Evolutionary conservation across 2,329 filamentous ascomycete species (phyloP), one percentile per base, ranked within the genome.

Genomic region (Fusarium globosum): DNA sequence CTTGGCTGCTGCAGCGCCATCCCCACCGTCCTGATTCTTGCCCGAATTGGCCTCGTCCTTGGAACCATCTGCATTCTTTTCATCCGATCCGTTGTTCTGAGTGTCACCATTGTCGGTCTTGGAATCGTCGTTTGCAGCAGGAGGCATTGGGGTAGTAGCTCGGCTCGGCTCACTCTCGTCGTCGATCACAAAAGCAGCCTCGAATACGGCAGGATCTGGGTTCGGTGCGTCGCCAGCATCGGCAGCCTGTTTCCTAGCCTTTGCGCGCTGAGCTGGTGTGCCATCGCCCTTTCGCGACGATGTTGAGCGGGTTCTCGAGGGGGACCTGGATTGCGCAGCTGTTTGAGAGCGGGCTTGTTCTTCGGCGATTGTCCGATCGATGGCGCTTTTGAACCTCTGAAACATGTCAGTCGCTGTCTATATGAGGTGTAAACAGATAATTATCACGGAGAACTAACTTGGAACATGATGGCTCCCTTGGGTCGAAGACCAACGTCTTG

Each of bases 331-430:
- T 59, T 86, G 85, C 10, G 86, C 81, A 71, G 86, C 76, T 57
- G 86, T 83, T 79, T 89, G 89, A 80, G 95, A 93, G 66, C 94
- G 92, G 65, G 94, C 93, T 83, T 97, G 94, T 84, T 98, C 95
- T 84, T 97, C 94, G 78, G 94, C 93, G 79, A 98, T 96, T 78
- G 92, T 92, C 78, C 91, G 91, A 81, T 97, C 94, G 81, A 97
- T 94, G 68, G 93, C 93, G 78, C 92, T 93, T 85, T 94, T 93
- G 77, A 97, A 86, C 86, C 93, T 90, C 93, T 96, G 80, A 23
- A 20, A 41, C n/a, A 21, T 46, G 65, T 74, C 7, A 74, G 72
- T 21, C 33, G 9, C 9, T 21, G 18, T 9, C 7, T 20, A 33
- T 20, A 9, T 9, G 21, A 42, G 9, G 20, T 14, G 23, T 4